Base-by-base conservation (phyloP, 176 grass and related monocot species). In the Calamus simplicifolius region DNA sequence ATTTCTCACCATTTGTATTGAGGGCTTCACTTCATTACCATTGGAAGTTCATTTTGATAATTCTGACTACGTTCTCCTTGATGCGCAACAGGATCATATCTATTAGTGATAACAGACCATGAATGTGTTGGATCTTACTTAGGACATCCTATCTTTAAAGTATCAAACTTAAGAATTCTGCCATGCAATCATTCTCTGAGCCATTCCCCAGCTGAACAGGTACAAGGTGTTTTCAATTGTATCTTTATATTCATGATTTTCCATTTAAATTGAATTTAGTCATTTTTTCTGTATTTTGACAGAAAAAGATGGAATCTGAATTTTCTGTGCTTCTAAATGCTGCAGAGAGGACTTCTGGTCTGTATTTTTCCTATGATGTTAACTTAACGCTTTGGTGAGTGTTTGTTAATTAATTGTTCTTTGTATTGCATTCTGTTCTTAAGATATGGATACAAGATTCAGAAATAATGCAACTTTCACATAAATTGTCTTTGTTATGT, bases 341-440 rank as follows among this genome's bases (percentile, higher is more conserved):
- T 73, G 82, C 93, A 27, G 78, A 98, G 73, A 85, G 61, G 73
- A 74, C 85, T 38, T 51, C 81, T 35, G 93, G 93, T 43, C 80
- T 98, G 55, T 85, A 89, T 73, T 98, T 98, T 66, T 98, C 88
- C 26, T 92, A 92, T 15, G 93, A 98, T 67, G 73, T 83, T 25
- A 98, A 92, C 79, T 72, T 98, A 81, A 98, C 93, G 29, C 79
- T 98, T 69, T 79, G 67, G 93, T 98, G 48, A 61, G 73, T 73
- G 26, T 49, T 5, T 71, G 61, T 71, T 72, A 29, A 59, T 29
- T 25, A 48, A 58, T 58, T 31, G 2, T 57, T 58, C 17, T 28
- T 19, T 50, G 3, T 16, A 3, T 26, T 29, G 27, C 5, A 18
- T 48, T 62, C 5, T 63, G 19, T 15, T 4, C 35, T 43, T 23